Base-by-base conservation (phyloP, 495 filamentous ascomycete species). In the Lasiosphaeria hispida region DNA sequence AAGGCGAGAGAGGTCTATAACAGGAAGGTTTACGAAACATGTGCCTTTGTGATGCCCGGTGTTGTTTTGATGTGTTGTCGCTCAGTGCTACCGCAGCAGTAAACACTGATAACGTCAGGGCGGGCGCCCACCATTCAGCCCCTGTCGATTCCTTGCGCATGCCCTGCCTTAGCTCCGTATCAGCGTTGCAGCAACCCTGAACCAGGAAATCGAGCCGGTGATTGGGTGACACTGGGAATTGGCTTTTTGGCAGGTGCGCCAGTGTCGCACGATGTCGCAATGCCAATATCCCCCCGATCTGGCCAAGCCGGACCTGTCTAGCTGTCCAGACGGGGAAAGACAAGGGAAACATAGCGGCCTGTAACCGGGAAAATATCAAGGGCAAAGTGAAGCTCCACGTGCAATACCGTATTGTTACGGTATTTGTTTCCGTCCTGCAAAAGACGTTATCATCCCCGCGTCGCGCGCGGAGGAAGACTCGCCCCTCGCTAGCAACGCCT, bases 121-220 rank as follows among this genome's bases (percentile, higher is more conserved):
- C 13, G 15, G 18, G 48, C 23, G 14, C 23, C 5, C 2, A 30
- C 23, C 23, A 30, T 30, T 30, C 34, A 17, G n/a, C 18, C 43
- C 43, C 43, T 17, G 9, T n/a, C 10, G 19, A 37, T 55, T 33
- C 37, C 35, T 30, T 34, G 39, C 41, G 18, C 36, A 33, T 47
- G 53, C 53, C 41, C 47, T 36, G 43, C 53, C 14, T 48, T 55
- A 54, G 51, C 30, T 30, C 18, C 17, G 40, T 35, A 37, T 35
- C 19, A 41, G 53, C 23, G 53, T 55, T 39, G 40, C 53, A 55
- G 42, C 49, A 40, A 38, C 36, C 35, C 49, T 17, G 19, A 52
- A 52, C 35, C 15, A 9, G n/a, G 8, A 52, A 52, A 30, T 11
- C 23, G 40, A 37, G 53, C 43, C 15, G 42, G 10, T 4, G 53